Evolutionary conservation across 164 flowering plant species (phyloP), one percentile per base, ranked within the genome.

Genomic region (Akebia trifoliata): DNA sequence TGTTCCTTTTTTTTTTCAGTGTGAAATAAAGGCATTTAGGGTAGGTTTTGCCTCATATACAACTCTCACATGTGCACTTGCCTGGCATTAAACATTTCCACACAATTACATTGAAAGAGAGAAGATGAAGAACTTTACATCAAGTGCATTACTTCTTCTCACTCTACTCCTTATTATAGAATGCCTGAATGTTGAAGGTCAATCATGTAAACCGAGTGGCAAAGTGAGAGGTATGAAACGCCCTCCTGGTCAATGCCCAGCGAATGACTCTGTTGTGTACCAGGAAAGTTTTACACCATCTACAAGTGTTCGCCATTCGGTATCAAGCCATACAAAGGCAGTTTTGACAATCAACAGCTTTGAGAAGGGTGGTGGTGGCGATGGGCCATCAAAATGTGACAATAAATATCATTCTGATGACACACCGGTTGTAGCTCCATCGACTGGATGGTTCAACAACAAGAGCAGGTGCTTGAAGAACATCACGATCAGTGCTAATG

Each of bases 401-500:
- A 17, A 68, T 72, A 32, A 58, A n/a, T n/a, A n/a, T n/a, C n/a
- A n/a, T n/a, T n/a, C n/a, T n/a, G n/a, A n/a, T n/a, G n/a, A n/a
- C n/a, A n/a, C n/a, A n/a, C n/a, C n/a, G n/a, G n/a, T n/a, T n/a
- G n/a, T n/a, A n/a, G n/a, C n/a, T n/a, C n/a, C n/a, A n/a, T n/a
- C n/a, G n/a, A n/a, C n/a, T n/a, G n/a, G n/a, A n/a, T n/a, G n/a
- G n/a, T n/a, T n/a, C n/a, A n/a, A n/a, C n/a, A n/a, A n/a, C n/a
- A n/a, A n/a, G n/a, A n/a, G n/a, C n/a, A n/a, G n/a, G n/a, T n/a
- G n/a, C n/a, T n/a, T n/a, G n/a, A n/a, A n/a, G n/a, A n/a, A n/a
- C n/a, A n/a, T n/a, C n/a, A n/a, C 32, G 17, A 65, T 69, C 17
- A 46, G 18, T 48, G 70, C 24, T 15, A 65, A 70, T 39, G 67